Conservation (phyloP, 148 eudicot species). For the Amaranthus hypochondriacus region DNA sequence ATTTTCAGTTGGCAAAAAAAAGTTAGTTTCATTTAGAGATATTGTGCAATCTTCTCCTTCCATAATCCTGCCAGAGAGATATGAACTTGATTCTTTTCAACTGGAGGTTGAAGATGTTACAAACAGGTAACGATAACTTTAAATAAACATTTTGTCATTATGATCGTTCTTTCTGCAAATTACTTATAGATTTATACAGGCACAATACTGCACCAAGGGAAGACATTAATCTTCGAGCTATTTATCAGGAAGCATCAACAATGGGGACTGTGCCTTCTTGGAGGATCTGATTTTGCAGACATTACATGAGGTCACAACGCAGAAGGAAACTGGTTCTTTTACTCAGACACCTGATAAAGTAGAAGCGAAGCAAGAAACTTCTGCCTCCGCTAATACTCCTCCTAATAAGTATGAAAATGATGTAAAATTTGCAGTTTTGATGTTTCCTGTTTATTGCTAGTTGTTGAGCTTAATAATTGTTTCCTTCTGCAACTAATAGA, state of each 20-base stretch:
- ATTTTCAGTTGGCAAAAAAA: slow-evolving; percentile 41
- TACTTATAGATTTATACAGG: slow-evolving; percentile 29
- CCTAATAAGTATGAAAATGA: slow-evolving; percentile 45
- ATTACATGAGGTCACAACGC: slow-evolving; percentile 19
- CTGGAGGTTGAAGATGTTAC: slow-evolving; percentile 46
- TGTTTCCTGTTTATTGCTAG: background rate
- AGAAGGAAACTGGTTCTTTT: slow-evolving; percentile 17
- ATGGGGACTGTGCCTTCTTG: slow-evolving; percentile 18
- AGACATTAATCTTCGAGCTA: slow-evolving; percentile 48
- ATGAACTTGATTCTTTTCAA: slow-evolving; percentile 90
- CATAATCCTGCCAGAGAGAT: slow-evolving; percentile 58
- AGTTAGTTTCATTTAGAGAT: slow-evolving; percentile 25
- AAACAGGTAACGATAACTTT: slow-evolving; percentile 37
- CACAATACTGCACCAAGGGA: slow-evolving; percentile 30
- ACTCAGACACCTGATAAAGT: slow-evolving; percentile 28
- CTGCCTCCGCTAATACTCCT: slow-evolving; percentile 38
- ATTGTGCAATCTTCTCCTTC: slow-evolving; percentile 37
- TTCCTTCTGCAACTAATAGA: slow-evolving; percentile 30
- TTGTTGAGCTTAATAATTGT: background rate
- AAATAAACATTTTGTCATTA: background rate
- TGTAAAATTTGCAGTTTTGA: background rate
- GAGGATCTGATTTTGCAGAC: slow-evolving; percentile 30
- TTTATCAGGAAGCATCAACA: slow-evolving; percentile 31
- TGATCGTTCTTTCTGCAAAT: slow-evolving; percentile 5
- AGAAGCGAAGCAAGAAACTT: slow-evolving; percentile 22